Conservation (phyloP, 2,329 filamentous ascomycete species). For the Raffaelea ambrosiae region DNA sequence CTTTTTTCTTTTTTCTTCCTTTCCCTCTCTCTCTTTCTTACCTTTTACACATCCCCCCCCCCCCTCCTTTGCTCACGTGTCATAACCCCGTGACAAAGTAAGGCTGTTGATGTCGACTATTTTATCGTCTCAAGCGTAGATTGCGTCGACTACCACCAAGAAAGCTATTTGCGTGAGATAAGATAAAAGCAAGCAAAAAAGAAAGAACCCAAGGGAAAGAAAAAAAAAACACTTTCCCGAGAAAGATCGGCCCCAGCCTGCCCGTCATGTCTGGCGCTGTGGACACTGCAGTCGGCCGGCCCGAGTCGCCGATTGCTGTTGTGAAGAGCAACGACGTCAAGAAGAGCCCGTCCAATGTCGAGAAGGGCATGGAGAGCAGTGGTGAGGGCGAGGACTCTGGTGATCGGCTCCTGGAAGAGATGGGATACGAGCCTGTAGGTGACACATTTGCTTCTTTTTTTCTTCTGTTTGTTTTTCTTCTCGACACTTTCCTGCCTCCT, state of each 20-base stretch:
- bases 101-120: not conserved
- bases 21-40: not conserved
- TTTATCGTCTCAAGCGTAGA: no score
- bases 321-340: not conserved
- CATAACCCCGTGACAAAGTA: not conserved
- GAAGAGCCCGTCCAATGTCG: not conserved
- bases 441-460: not conserved
- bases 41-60: not conserved
- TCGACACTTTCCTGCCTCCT: no score
- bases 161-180: no score
- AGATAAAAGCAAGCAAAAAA: no score
- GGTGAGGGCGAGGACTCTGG: slow-evolving; percentile 14
- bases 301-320: not conserved
- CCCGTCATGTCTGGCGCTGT: no score
- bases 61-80: no score
- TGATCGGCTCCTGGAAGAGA: slow-evolving; percentile 24
- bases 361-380: slow-evolving; percentile 6
- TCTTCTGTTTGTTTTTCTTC: not conserved
- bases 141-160: no score
- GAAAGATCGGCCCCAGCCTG: no score
- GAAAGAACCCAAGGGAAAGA: not conserved
- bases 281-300: no score
- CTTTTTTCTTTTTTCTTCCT: not conserved
- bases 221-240: not conserved
- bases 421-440: slow-evolving; percentile 28